These are phyloP conservation scores for Nakaseomyces uthaithaninus DNA, from an alignment of 1,139 yeast genomes.

Conservation along the genomic window DNA sequence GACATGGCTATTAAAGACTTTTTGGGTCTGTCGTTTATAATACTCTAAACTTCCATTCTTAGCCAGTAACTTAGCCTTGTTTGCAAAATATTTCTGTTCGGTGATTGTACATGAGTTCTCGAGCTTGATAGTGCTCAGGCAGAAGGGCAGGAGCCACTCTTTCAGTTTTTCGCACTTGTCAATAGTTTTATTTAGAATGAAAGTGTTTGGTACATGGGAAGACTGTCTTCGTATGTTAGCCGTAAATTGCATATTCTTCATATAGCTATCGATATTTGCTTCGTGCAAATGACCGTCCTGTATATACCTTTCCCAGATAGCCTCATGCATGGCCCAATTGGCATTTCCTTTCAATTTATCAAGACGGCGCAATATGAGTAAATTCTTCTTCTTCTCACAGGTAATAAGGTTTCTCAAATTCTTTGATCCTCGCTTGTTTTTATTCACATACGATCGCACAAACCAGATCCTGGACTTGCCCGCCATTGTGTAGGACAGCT, in stretches of 20 bases:
- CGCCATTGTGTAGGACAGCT: conserved; percentile 21
- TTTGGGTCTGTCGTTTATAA: conserved; percentile 14
- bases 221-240: neutral
- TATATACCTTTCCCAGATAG: conserved; percentile 27
- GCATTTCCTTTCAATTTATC: conserved; percentile 15
- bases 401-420: conserved; percentile 20
- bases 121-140: conserved; percentile 12
- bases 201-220: neutral
- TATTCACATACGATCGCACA: conserved; percentile 27
- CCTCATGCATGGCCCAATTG: conserved; percentile 29
- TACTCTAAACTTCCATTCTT: conserved; percentile 15
- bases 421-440: conserved; percentile 23
- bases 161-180: conserved; percentile 4
- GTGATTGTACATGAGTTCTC: conserved; percentile 11
- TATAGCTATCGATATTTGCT: conserved; percentile 1
- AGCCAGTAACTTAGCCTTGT: conserved; percentile 13
- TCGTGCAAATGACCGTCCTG: conserved; percentile 9
- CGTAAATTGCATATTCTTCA: neutral
- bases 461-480: conserved; percentile 28
- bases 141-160: conserved; percentile 22
- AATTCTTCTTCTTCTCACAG: conserved; percentile 17
- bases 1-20: conserved; percentile 17
- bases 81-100: conserved; percentile 12
- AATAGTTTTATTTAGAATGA: neutral
- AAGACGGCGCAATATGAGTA: conserved; percentile 18